A percentile compares a stretch with the other conserved stretches of the same genome.
phyloP scores from a whole-genome alignment of 2,329 filamentous ascomycete species.

The Trichoderma semiorbis region DNA sequence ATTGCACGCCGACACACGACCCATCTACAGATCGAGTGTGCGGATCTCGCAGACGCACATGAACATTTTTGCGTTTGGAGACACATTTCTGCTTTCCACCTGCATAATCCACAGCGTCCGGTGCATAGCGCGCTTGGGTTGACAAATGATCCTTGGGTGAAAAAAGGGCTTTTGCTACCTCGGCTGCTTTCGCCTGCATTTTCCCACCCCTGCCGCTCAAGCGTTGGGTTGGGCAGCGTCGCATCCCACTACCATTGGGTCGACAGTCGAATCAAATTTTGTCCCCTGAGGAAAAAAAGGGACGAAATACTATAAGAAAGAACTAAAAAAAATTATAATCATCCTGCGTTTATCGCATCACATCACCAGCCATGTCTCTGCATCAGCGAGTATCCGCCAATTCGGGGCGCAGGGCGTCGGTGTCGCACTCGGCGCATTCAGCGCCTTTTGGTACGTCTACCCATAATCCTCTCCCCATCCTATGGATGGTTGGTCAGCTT shows the following conservation, averaged over 20 bases:
- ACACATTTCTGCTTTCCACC: not conserved
- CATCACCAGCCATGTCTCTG: constrained; percentile 19
- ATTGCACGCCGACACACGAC: not conserved
- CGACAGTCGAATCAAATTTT: constrained; percentile 11
- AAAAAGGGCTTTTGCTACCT: constrained; percentile 2
- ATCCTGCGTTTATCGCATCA: constrained; percentile 1
- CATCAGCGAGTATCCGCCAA: constrained; percentile 22
- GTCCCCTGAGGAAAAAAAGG: not conserved
- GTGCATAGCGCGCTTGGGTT: constrained; percentile 17
- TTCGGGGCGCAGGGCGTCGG: constrained; percentile 22
- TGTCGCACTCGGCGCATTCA: constrained; percentile 22
- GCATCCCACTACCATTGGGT: constrained; percentile 18
- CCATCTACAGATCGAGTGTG: not conserved
- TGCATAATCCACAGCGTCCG: constrained; percentile 2
- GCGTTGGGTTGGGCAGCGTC: constrained; percentile 14
- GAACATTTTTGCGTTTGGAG: not conserved
- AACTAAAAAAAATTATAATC: not conserved
- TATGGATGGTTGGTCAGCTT: not conserved
- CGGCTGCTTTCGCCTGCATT: constrained; percentile 10
- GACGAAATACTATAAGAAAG: not conserved
- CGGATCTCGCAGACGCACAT: constrained; percentile 12
- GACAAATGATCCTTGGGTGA: constrained; percentile 17
- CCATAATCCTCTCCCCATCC: constrained; percentile 21
- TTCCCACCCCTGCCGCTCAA: constrained; percentile 5
- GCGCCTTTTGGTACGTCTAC: constrained; percentile 16